A percentile compares a stretch with the other conserved stretches of the same genome.
Evolutionary conservation across 768 basidiomycete species (phyloP).

Genomic region (Hygrophoropsis aurantiaca): DNA sequence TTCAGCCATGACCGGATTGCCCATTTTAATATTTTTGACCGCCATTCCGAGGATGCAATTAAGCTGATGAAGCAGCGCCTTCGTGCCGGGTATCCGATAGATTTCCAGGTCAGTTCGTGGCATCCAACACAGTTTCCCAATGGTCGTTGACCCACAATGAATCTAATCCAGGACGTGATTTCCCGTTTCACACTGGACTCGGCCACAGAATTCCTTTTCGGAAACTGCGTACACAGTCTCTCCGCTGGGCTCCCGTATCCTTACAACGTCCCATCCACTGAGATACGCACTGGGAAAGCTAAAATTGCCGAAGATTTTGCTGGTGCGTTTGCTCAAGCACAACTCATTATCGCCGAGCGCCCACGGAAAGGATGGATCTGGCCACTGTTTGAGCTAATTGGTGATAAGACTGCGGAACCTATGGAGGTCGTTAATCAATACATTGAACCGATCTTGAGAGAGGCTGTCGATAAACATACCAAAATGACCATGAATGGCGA

Average conservation of each 20-base stretch:
- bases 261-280: constrained; percentile 29
- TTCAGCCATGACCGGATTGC: constrained; percentile 60
- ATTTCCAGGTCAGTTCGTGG: constrained; percentile 47
- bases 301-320: constrained; percentile 44
- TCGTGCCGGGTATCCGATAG: constrained; percentile 49
- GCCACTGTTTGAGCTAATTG: constrained; percentile 51
- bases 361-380: constrained; percentile 48
- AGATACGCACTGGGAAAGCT: constrained; percentile 21
- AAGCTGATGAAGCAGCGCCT: constrained; percentile 47
- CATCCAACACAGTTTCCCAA: too few species aligned
- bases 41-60: constrained; percentile 47
- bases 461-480: constrained; percentile 47
- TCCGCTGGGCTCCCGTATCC: constrained; percentile 53
- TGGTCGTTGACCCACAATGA: too few species aligned
- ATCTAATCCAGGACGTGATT: constrained; percentile 53
- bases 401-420: constrained; percentile 44
- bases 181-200: constrained; percentile 66
- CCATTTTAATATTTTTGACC: constrained; percentile 62
- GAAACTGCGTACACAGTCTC: constrained; percentile 54
- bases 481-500: constrained; percentile 10
- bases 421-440: constrained; percentile 56
- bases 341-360: constrained; percentile 42
- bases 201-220: constrained; percentile 67
- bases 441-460: constrained; percentile 44
- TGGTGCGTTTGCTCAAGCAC: constrained; percentile 48